These are phyloP conservation scores for Arachnopeziza araneosa DNA, from an alignment of 2,329 filamentous ascomycete species.

Conservation along the genomic window DNA sequence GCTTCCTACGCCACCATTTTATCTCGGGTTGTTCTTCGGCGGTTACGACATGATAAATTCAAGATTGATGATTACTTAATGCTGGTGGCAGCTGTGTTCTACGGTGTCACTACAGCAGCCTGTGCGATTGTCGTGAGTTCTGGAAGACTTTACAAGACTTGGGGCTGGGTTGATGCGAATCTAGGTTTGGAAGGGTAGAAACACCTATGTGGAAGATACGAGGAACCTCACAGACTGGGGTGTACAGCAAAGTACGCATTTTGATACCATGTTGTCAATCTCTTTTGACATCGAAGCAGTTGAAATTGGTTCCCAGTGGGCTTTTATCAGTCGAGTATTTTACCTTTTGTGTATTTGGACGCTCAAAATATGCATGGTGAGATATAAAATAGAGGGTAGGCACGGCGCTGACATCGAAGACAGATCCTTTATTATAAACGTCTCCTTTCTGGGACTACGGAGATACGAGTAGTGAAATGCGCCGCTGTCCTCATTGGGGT, in stretches of 20 bases:
- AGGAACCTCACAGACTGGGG: slow-evolving; percentile 2
- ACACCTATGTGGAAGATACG: slow-evolving; percentile 5
- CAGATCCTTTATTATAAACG: slow-evolving; percentile 21
- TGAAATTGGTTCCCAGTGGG: slow-evolving; percentile 13
- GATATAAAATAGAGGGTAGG: not conserved
- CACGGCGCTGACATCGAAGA: not conserved
- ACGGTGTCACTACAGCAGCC: slow-evolving; percentile 9
- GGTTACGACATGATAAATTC: slow-evolving; percentile 18
- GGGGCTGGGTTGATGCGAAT: not conserved
- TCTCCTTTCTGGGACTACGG: slow-evolving; percentile 8
- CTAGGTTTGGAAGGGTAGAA: slow-evolving; percentile 16
- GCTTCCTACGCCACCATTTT: slow-evolving; percentile 18
- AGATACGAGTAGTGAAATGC: slow-evolving; percentile 10
- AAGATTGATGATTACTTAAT: slow-evolving; percentile 22
- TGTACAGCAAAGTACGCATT: not conserved
- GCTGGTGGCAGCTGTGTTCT: slow-evolving; percentile 11
- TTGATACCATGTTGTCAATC: not conserved
- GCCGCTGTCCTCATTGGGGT: slow-evolving; percentile 6
- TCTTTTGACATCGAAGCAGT: slow-evolving; percentile 8
- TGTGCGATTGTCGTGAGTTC: slow-evolving; percentile 13
- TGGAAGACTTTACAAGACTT: not conserved
- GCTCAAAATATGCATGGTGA: slow-evolving; percentile 23
- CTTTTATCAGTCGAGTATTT: slow-evolving; percentile 14
- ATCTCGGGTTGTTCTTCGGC: slow-evolving; percentile 14
- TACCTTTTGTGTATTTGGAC: slow-evolving; percentile 23